Base-by-base conservation (phyloP, 208 protist species). In the Plasmodiophora brassicae region DNA sequence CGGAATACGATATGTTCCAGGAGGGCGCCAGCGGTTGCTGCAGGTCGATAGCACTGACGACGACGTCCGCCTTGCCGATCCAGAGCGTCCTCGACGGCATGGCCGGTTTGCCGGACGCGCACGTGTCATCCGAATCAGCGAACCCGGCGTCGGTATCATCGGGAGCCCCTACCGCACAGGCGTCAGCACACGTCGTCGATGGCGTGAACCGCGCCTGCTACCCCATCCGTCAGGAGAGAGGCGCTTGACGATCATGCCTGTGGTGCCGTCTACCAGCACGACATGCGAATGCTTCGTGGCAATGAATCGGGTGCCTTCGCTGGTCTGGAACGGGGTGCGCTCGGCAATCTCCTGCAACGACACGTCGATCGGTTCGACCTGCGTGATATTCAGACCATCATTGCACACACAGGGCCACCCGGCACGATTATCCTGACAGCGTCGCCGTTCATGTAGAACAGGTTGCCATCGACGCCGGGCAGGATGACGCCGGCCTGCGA, bases 1-100 rank as follows among this genome's bases (percentile, higher is more conserved):
- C 65, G 32, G 65, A 78, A 78, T 78, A 78, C 5, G 65, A 44
- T 32, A 78, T 78, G 65, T 78, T 32, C 65, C 65, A 78, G 14
- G 25, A 28, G 50, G 50, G 25, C 14, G 50, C 20, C 14, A 57
- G 20, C 25, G 65, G 14, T 5, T 32, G 10, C 65, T n/a, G 20
- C n/a, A 32, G 5, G 65, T 78, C 65, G 14, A 78, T 78, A 38
- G 65, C 65, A 38, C 65, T 78, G n/a, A 78, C 41, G 32, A 38
- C 41, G n/a, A 44, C 32, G n/a, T 78, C 65, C 20, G 65, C 65
- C 5, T 5, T 5, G 41, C 65, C 65, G 14, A 78, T 38, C 65
- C 65, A 78, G 14, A 57, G 50, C 50, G 25, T 14, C 25, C 20
- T 14, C 50, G 50, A 57, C n/a, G n/a, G n/a, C n/a, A n/a, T n/a